Percentiles rank a stretch among this genome's conserved stretches.
phyloP scores from a whole-genome alignment of 2,329 filamentous ascomycete species.

The Colletotrichum kahawae region DNA sequence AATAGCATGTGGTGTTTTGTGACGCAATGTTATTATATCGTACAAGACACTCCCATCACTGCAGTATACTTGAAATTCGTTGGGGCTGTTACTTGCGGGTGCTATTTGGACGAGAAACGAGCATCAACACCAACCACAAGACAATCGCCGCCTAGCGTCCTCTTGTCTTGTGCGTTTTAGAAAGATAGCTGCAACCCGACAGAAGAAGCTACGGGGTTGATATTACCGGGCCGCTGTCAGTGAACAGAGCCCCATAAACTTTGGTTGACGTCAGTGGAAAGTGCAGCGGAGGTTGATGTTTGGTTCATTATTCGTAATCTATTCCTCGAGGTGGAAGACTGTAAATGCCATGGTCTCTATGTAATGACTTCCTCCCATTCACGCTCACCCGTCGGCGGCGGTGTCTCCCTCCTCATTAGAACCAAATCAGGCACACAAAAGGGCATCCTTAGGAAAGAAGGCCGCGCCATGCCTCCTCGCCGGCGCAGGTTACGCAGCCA shows the following conservation, averaged over 20 bases:
- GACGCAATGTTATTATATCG: neutral
- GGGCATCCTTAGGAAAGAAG: constrained; percentile 3
- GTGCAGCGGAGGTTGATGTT: neutral
- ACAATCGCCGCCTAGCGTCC: neutral
- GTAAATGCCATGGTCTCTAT: constrained; percentile 10
- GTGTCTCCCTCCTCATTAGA: neutral
- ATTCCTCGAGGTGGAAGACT: constrained; percentile 2
- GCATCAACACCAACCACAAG: neutral
- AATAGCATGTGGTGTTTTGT: neutral
- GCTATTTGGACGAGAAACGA: neutral
- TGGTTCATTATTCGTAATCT: constrained; percentile 20
- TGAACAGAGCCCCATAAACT: neutral
- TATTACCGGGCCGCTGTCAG: neutral
- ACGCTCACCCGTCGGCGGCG: neutral
- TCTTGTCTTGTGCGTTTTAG: neutral
- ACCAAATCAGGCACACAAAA: constrained; percentile 2
- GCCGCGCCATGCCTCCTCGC: constrained; percentile 20
- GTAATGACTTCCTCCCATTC: neutral
- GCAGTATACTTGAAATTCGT: neutral
- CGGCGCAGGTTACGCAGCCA: constrained; percentile 27
- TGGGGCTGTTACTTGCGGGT: neutral
- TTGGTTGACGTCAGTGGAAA: neutral
- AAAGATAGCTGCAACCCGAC: neutral
- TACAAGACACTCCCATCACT: neutral
- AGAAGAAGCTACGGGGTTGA: neutral